Percentiles rank a stretch among this genome's conserved stretches.
These are phyloP conservation scores for Platanus orientalis DNA, from an alignment of 164 flowering plant species.

Conservation along the genomic window DNA sequence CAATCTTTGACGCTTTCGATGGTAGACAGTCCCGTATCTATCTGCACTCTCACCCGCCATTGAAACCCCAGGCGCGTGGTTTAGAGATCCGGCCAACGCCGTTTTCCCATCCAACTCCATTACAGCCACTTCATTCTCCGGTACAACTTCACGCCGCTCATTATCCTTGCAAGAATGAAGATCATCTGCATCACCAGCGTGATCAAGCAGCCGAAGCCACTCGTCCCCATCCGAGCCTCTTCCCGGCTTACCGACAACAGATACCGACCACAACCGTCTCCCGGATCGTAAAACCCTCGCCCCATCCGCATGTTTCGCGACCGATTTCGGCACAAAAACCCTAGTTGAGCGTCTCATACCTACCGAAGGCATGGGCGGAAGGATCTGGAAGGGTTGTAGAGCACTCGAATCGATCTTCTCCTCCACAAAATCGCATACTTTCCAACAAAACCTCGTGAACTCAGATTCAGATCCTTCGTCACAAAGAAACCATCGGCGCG, in stretches of 20 bases:
- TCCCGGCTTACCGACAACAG: constrained; percentile 22
- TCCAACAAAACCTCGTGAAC: neutral
- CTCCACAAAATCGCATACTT: neutral
- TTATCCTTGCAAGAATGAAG: constrained; percentile 10
- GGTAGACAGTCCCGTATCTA: constrained; percentile 41
- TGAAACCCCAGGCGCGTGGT: neutral
- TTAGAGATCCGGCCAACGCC: constrained; percentile 1
- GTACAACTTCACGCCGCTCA: constrained; percentile 14
- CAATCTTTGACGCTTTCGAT: constrained; percentile 43
- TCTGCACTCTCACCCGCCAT: constrained; percentile 10
- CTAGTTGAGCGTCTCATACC: constrained; percentile 71
- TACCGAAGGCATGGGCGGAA: constrained; percentile 62
- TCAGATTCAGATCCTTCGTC: neutral
- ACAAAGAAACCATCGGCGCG: neutral
- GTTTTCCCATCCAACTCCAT: neutral
- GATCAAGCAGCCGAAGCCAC: constrained; percentile 25
- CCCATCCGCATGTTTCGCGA: constrained; percentile 38
- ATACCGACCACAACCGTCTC: constrained; percentile 44
- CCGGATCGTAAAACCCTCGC: constrained; percentile 72
- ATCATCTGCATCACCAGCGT: constrained; percentile 16
- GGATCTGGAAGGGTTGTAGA: constrained; percentile 10
- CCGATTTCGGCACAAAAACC: constrained; percentile 49
- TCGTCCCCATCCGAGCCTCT: constrained; percentile 26
- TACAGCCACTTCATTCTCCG: neutral
- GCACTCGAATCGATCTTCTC: constrained; percentile 9